Evolutionary conservation across 352 stramenopile species (phyloP), one percentile per base, ranked within the genome.

Genomic region (Phytophthora pseudosyringae): DNA sequence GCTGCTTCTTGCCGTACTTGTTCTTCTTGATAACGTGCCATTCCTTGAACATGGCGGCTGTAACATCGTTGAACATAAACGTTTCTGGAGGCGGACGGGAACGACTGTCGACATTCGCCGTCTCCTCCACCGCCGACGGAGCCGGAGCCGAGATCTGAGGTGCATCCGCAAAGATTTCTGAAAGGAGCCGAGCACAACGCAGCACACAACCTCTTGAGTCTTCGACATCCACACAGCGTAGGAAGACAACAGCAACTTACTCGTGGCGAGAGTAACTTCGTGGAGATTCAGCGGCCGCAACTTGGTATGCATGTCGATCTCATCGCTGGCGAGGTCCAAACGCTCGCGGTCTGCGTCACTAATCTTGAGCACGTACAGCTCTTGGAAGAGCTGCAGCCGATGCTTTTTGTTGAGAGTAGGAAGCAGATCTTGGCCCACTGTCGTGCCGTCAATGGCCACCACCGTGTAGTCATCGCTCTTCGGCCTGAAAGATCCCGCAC

Each of bases 21-120:
- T 96, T 96, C 64, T 94, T 96, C 73, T 96, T 96, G 59, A 94
- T 91, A 38, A 96, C 81, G 32, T 89, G 88, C 88, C 88, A 96
- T 63, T 96, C 88, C 66, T 96, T 95, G 71, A 94, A 96, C 86
- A 94, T 95, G 5, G 83, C 88, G 3, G 86, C 88, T 18, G 86
- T 96, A 50, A 96, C 86, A 67, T 96, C 88, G 71, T 96, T 96
- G 57, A 94, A 96, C 88, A 96, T 96, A 69, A 96, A 96, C 32
- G 88, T 96, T 59, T 94, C 85, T 1, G 88, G 88, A 29, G 84
- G 86, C 10, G 88, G 88, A 18, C 88, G 88, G 11, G 77, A 70
- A 31, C 86, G 83, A 32, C 77, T 86, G 52, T 93, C 80, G 46
- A 91, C 49, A 52, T 84, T 89, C 15, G 75, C 67, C 5, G 80